A percentile compares a stretch with the other conserved stretches of the same genome.
Evolutionary conservation across 306 rosid species (phyloP).

Genomic region (Quercus agrifolia): DNA sequence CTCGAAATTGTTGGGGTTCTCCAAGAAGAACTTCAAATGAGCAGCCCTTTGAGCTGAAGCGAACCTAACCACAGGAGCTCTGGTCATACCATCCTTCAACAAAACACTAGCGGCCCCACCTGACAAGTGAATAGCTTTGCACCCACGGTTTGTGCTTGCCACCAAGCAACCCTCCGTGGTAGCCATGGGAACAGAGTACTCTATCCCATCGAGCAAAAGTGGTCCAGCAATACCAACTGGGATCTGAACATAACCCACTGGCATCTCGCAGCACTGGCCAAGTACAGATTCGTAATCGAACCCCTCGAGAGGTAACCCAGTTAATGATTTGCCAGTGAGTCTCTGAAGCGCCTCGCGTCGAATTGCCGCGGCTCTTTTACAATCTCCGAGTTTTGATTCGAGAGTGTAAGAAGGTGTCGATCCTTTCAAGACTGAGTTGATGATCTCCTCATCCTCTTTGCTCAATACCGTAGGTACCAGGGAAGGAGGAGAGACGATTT

Average conservation of each 20-base stretch:
- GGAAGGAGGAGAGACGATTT: no score
- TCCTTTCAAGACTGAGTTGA: slow-evolving; percentile 54
- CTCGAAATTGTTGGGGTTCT: slow-evolving; percentile 60
- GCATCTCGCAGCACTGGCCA: slow-evolving; percentile 98
- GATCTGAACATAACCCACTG: slow-evolving; percentile 72
- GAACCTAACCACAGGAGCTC: slow-evolving; percentile 89
- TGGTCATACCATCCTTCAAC: slow-evolving; percentile 76
- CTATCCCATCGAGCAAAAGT: slow-evolving; percentile 58
- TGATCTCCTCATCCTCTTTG: slow-evolving; percentile 53
- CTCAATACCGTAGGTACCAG: background rate
- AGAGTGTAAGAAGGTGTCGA: slow-evolving; percentile 62
- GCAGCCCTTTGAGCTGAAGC: slow-evolving; percentile 65
- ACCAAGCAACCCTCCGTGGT: slow-evolving; percentile 88
- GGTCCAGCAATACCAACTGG: slow-evolving; percentile 97
- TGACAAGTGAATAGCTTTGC: slow-evolving; percentile 70
- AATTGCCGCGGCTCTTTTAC: slow-evolving; percentile 60
- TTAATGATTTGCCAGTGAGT: slow-evolving; percentile 41
- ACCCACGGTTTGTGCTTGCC: slow-evolving; percentile 89
- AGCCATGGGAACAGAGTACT: slow-evolving; percentile 84
- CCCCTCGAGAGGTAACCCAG: slow-evolving; percentile 64
- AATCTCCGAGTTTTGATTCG: slow-evolving; percentile 67
- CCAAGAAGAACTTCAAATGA: slow-evolving; percentile 64
- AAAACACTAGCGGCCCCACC: slow-evolving; percentile 73
- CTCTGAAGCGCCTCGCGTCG: slow-evolving; percentile 67
- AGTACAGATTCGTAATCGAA: slow-evolving; percentile 71